Evolutionary conservation across 768 basidiomycete species (phyloP).

Genomic region (Leccinum variicolor): DNA sequence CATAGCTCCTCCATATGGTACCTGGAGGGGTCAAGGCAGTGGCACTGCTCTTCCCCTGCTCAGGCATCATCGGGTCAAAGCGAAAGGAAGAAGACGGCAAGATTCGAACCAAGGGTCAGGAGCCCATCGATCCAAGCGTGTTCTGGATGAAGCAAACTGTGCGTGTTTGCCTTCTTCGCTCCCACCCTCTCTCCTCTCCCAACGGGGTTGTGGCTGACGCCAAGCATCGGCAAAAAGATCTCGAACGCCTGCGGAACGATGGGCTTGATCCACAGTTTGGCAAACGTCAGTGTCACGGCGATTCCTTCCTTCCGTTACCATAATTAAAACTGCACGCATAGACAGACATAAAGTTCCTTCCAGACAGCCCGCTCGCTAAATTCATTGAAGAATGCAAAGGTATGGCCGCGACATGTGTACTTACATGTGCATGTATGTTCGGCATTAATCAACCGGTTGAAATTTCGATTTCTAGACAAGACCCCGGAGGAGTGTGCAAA

Average conservation of each 20-base stretch:
- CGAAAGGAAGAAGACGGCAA: constrained; percentile 58
- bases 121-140: constrained; percentile 57
- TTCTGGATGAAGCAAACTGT: constrained; percentile 94
- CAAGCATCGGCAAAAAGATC: constrained; percentile 44
- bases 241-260: constrained; percentile 87
- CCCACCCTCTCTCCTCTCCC: neutral
- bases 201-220: neutral
- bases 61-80: constrained; percentile 45
- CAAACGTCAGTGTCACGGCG: constrained; percentile 54
- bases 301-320: constrained; percentile 3
- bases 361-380: constrained; percentile 56
- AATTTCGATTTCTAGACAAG: constrained; percentile 42
- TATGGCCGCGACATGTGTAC: constrained; percentile 19
- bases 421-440: neutral
- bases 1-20: constrained; percentile 66
- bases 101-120: constrained; percentile 45
- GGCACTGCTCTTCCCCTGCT: constrained; percentile 79
- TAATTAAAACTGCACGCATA: constrained; percentile 19
- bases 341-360: constrained; percentile 55
- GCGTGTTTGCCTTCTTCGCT: constrained; percentile 10
- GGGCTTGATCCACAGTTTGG: constrained; percentile 77
- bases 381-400: constrained; percentile 68
- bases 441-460: neutral
- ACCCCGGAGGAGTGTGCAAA: constrained; percentile 72
- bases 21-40: constrained; percentile 78